These are phyloP conservation scores for Pigoraptor vietnamica DNA, from an alignment of 78 protist species.

Conservation along the genomic window DNA sequence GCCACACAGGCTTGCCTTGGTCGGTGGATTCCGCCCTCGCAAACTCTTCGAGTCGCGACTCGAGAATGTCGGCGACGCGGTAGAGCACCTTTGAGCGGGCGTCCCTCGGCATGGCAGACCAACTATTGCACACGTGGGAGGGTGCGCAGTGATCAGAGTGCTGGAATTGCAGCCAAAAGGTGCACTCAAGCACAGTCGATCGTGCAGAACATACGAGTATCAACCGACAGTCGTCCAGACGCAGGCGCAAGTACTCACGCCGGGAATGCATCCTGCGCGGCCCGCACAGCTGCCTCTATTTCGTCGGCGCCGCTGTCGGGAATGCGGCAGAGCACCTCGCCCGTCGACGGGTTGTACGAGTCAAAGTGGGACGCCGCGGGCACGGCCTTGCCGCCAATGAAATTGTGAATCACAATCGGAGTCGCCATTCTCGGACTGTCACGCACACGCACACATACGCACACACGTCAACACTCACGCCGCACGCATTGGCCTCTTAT, in stretches of 20 bases:
- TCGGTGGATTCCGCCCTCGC: background rate
- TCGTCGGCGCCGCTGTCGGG: conserved; percentile 37
- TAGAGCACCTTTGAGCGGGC: conserved; percentile 43
- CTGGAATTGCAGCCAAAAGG: no score
- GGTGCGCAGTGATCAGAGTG: no score
- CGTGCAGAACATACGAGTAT: no score
- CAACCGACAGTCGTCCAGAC: no score
- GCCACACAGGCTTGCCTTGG: conserved; percentile 39
- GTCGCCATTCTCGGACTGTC: background rate
- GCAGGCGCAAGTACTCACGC: background rate
- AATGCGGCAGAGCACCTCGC: background rate
- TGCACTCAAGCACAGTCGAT: no score
- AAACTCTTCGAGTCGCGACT: background rate
- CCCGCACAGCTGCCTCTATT: conserved; percentile 66
- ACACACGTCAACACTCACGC: background rate
- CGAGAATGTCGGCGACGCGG: conserved; percentile 61
- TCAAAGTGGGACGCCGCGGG: background rate
- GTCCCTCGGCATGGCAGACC: conserved; percentile 37
- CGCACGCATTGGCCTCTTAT: no score
- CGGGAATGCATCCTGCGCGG: conserved; percentile 65
- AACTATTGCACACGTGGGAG: no score
- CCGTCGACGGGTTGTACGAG: background rate
- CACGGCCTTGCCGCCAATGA: background rate
- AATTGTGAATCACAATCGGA: background rate
- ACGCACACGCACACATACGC: background rate